Percentiles rank a stretch among this genome's conserved stretches.
Evolutionary conservation across 768 basidiomycete genomes (phyloP).

Genomic region (Porpolomopsis calyptriformis): DNA sequence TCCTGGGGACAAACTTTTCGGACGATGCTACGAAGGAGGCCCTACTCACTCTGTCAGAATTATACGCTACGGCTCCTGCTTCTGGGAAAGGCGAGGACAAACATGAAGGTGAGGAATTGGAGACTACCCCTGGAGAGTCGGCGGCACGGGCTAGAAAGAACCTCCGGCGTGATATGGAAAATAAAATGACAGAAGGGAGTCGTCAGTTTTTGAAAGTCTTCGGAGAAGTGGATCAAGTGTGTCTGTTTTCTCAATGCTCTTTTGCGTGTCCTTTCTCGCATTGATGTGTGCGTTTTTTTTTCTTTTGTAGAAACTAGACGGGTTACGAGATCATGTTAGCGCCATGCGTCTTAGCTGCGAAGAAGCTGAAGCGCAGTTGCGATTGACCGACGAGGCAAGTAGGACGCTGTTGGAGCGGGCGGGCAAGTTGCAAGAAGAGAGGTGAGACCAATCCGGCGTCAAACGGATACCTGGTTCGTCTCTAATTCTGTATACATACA

Average conservation of each 20-base stretch:
- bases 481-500: constrained; percentile 17
- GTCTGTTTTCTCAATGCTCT: constrained; percentile 20
- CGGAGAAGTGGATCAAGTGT: constrained; percentile 80
- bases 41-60: constrained; percentile 68
- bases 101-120: constrained; percentile 18
- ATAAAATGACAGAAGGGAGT: constrained; percentile 71
- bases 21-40: constrained; percentile 74
- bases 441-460: constrained; percentile 49
- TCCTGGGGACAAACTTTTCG: constrained; percentile 70
- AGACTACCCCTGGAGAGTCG: constrained; percentile 43
- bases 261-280: not conserved
- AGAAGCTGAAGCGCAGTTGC: constrained; percentile 69
- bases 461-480: not conserved
- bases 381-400: constrained; percentile 66
- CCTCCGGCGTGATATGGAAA: constrained; percentile 77
- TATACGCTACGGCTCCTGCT: constrained; percentile 40
- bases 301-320: constrained; percentile 62
- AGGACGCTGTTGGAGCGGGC: constrained; percentile 75
- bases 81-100: constrained; percentile 26
- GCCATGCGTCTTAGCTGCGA: constrained; percentile 79
- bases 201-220: constrained; percentile 75
- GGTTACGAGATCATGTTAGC: constrained; percentile 63
- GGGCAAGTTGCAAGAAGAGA: constrained; percentile 59
- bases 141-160: constrained; percentile 70
- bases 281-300: constrained; percentile 5